Evolutionary conservation across 805 yeast genomes (phyloP).

Genomic region (Suhomyces prunicola): DNA sequence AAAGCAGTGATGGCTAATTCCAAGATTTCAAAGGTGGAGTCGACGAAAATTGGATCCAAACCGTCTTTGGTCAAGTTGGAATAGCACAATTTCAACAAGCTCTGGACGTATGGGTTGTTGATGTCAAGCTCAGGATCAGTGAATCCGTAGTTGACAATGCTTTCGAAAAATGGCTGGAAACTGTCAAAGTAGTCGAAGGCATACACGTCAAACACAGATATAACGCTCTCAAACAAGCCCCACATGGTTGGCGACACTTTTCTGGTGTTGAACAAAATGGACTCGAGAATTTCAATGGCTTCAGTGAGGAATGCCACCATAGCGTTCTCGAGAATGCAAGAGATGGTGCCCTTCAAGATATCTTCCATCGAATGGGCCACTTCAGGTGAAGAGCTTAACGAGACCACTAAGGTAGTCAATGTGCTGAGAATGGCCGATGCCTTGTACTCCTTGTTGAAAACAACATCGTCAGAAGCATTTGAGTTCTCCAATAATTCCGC

Average conservation of each 20-base stretch:
- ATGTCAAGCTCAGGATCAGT: slow-evolving; percentile 29
- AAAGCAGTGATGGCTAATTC: slow-evolving; percentile 15
- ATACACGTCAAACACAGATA: slow-evolving; percentile 56
- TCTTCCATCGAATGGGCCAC: slow-evolving; percentile 35
- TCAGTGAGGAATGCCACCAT: slow-evolving; percentile 38
- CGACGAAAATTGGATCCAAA: slow-evolving; percentile 41
- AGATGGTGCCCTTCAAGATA: slow-evolving; percentile 32
- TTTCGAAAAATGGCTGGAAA: slow-evolving; percentile 56
- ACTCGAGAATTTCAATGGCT: slow-evolving; percentile 46
- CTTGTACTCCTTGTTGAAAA: slow-evolving; percentile 39
- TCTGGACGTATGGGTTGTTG: slow-evolving; percentile 39
- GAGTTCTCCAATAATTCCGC: slow-evolving; percentile 47
- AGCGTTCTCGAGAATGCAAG: slow-evolving; percentile 36
- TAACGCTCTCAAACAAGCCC: slow-evolving; percentile 47
- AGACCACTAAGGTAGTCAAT: slow-evolving; percentile 40
- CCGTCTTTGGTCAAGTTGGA: slow-evolving; percentile 29
- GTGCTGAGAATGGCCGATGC: slow-evolving; percentile 43
- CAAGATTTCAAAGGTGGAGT: slow-evolving; percentile 36
- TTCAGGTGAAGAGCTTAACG: slow-evolving; percentile 40
- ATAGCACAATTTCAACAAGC: slow-evolving; percentile 35
- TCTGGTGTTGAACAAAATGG: slow-evolving; percentile 52
- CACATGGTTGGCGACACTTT: slow-evolving; percentile 51
- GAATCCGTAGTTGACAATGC: slow-evolving; percentile 52
- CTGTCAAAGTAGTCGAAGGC: slow-evolving; percentile 58
- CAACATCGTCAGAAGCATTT: slow-evolving; percentile 16